A percentile compares a stretch with the other conserved stretches of the same genome.
These are phyloP conservation scores for Pulveroboletus frians DNA, from an alignment of 768 basidiomycete species.

Conservation along the genomic window DNA sequence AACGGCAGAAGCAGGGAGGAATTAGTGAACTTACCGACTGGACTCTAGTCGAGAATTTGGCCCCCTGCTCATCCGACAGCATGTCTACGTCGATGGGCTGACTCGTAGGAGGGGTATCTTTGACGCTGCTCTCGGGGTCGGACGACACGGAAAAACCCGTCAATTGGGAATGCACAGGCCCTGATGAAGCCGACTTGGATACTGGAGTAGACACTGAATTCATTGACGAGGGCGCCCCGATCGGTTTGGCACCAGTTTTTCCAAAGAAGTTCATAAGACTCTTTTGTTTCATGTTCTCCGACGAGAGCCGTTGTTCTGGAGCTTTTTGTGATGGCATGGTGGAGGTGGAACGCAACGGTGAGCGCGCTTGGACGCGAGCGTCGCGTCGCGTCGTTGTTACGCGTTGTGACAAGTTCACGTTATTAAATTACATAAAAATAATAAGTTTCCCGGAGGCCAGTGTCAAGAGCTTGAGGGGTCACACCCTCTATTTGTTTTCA, in stretches of 20 bases:
- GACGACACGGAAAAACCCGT: constrained; percentile 40
- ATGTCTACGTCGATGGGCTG: constrained; percentile 76
- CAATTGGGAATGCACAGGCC: constrained; percentile 36
- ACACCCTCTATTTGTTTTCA: neutral
- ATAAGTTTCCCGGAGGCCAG: too few relatives aligned
- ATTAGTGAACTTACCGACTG: constrained; percentile 29
- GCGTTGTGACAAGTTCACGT: constrained; percentile 7
- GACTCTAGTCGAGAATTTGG: constrained; percentile 34
- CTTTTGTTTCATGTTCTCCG: constrained; percentile 60
- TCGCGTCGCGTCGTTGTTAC: constrained; percentile 12
- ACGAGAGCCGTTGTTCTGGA: constrained; percentile 35
- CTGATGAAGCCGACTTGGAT: constrained; percentile 29
- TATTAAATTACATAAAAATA: too few relatives aligned
- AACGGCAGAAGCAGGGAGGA: neutral
- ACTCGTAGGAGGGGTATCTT: constrained; percentile 70
- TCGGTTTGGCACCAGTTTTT: constrained; percentile 32
- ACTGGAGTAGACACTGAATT: constrained; percentile 25
- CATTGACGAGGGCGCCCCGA: constrained; percentile 15
- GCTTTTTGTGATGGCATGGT: constrained; percentile 15
- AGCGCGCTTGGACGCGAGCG: neutral
- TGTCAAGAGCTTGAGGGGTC: neutral
- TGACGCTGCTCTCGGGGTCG: constrained; percentile 42
- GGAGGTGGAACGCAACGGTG: constrained; percentile 6
- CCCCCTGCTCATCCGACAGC: constrained; percentile 43
- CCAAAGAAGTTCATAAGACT: constrained; percentile 67